These are phyloP conservation scores for Microdochium trichocladiopsis DNA, from an alignment of 2,329 filamentous ascomycete genomes.

Conservation along the genomic window DNA sequence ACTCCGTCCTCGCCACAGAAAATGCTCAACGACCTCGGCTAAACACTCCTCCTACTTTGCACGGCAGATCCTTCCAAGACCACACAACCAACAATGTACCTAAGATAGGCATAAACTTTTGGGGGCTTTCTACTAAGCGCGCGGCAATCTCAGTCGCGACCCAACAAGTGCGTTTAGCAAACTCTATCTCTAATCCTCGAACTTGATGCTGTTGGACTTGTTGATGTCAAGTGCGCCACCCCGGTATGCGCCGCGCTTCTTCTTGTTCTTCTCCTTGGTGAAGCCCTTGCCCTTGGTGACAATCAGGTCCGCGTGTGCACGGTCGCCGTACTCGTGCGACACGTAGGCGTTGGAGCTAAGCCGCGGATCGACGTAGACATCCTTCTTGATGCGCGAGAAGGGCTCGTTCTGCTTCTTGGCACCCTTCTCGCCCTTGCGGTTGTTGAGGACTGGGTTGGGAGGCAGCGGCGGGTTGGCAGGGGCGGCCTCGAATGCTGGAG, in stretches of 20 bases:
- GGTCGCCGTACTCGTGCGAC: conserved; percentile 80
- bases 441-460: conserved; percentile 43
- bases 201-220: conserved; percentile 83
- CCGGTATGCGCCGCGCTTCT: conserved; percentile 83
- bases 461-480: conserved; percentile 41
- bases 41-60: too few species aligned
- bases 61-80: too few species aligned
- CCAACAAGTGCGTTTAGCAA: too few species aligned
- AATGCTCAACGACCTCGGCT: too few species aligned
- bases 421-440: conserved; percentile 21
- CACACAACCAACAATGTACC: too few species aligned
- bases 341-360: conserved; percentile 77
- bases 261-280: conserved; percentile 99
- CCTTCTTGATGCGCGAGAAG: conserved; percentile 71
- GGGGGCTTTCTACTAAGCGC: too few species aligned
- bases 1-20: too few species aligned
- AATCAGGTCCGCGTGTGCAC: conserved; percentile 80
- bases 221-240: conserved; percentile 82
- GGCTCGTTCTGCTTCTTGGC: conserved; percentile 54
- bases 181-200: conserved; percentile 63
- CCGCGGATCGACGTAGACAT: conserved; percentile 59
- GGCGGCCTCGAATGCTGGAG: conserved; percentile 35
- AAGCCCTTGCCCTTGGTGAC: conserved; percentile 94
- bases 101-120: too few species aligned
- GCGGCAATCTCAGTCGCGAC: too few species aligned